These are phyloP conservation scores for Lepidium sativum DNA, from an alignment of 345 rosid genomes.

Conservation along the genomic window DNA sequence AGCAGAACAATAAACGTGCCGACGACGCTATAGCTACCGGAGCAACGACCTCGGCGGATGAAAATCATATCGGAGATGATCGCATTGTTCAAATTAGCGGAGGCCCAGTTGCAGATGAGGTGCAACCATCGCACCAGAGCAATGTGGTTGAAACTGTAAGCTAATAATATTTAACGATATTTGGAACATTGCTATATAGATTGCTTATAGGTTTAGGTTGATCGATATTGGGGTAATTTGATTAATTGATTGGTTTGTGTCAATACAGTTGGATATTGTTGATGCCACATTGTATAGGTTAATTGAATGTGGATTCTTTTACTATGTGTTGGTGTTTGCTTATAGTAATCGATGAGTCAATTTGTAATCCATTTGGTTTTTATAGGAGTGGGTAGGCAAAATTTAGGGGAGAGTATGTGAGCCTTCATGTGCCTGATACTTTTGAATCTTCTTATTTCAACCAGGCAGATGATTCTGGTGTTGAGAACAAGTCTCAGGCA, in stretches of 20 bases:
- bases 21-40: slow-evolving; percentile 23
- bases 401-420: neutral
- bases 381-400: no score
- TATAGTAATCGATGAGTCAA: neutral
- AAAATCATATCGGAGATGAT: slow-evolving; percentile 23
- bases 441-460: neutral
- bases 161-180: neutral
- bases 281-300: neutral
- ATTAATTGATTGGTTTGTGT: neutral
- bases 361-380: neutral
- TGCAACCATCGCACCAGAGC: slow-evolving; percentile 16
- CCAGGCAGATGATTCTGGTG: slow-evolving; percentile 35
- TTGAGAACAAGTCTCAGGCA: slow-evolving; percentile 30
- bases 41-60: slow-evolving; percentile 12
- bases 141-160: slow-evolving; percentile 36
- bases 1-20: slow-evolving; percentile 29
- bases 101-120: slow-evolving; percentile 2
- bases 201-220: neutral
- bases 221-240: neutral
- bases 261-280: neutral
- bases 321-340: neutral
- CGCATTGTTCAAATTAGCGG: slow-evolving; percentile 21
- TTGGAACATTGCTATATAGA: neutral
- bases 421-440: slow-evolving; percentile 1
- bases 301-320: neutral